These are phyloP conservation scores for Paramyrothecium roridum DNA, from an alignment of 2,329 filamentous ascomycete genomes.

Conservation along the genomic window DNA sequence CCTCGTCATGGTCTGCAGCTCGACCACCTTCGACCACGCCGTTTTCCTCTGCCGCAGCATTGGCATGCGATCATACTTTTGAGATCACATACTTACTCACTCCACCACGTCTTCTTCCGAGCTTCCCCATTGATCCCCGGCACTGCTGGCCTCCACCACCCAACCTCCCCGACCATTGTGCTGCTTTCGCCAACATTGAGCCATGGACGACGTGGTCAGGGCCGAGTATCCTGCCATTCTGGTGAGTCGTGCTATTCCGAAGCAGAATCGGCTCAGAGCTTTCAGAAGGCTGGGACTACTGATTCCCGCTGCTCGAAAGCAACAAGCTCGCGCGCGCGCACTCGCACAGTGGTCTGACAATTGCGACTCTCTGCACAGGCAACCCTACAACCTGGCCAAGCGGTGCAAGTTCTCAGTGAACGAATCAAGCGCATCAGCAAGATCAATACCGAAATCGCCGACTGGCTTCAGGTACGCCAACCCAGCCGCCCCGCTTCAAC, in stretches of 20 bases:
- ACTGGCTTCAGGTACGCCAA: conserved; percentile 83
- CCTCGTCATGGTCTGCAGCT: background rate
- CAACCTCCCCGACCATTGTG: conserved; percentile 1
- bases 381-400: conserved; percentile 76
- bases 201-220: conserved; percentile 75
- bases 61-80: background rate
- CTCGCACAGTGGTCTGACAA: background rate
- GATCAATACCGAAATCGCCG: conserved; percentile 86
- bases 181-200: conserved; percentile 24
- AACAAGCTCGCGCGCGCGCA: background rate
- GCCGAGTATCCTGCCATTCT: conserved; percentile 92
- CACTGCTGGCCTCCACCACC: background rate
- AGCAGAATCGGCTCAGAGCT: too few relatives aligned
- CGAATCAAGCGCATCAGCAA: conserved; percentile 83
- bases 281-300: too few relatives aligned
- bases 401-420: conserved; percentile 78
- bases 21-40: background rate
- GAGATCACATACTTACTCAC: background rate
- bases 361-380: conserved; percentile 49
- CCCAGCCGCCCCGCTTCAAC: too few relatives aligned
- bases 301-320: background rate
- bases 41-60: background rate
- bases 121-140: background rate
- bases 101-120: background rate
- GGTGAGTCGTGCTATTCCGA: conserved; percentile 54